Evolutionary conservation across 805 yeast species (phyloP).

Genomic region (Wickerhamomyces canadensis): DNA sequence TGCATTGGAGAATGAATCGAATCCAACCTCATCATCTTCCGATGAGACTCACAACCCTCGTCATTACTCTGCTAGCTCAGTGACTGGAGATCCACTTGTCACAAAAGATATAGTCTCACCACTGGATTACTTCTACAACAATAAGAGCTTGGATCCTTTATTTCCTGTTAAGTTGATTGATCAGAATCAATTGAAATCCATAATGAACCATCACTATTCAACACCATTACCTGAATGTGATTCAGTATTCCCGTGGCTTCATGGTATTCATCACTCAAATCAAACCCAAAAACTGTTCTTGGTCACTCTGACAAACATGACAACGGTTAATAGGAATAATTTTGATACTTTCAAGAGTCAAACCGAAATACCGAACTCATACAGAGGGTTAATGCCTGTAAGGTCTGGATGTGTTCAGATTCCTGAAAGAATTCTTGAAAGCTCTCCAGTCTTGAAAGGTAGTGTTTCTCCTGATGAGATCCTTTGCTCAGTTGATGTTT

Average conservation of each 20-base stretch:
- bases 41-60: background rate
- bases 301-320: slow-evolving; percentile 16
- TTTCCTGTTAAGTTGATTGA: slow-evolving; percentile 19
- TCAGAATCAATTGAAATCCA: slow-evolving; percentile 13
- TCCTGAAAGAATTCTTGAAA: slow-evolving; percentile 24
- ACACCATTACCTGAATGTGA: slow-evolving; percentile 56
- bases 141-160: slow-evolving; percentile 7
- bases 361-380: slow-evolving; percentile 15
- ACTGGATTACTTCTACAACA: slow-evolving; percentile 16
- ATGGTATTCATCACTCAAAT: slow-evolving; percentile 42
- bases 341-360: slow-evolving; percentile 15
- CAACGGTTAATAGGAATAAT: slow-evolving; percentile 18
- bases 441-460: slow-evolving; percentile 46
- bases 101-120: slow-evolving; percentile 5
- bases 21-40: slow-evolving; percentile 9
- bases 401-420: slow-evolving; percentile 24
- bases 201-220: slow-evolving; percentile 19
- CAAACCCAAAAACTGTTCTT: slow-evolving; percentile 20
- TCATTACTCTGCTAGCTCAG: slow-evolving; percentile 4
- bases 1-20: slow-evolving; percentile 2
- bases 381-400: slow-evolving; percentile 21
- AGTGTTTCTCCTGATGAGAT: slow-evolving; percentile 51
- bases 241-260: slow-evolving; percentile 85
- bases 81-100: background rate
- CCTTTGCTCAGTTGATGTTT: slow-evolving; percentile 41